Evolutionary conservation across 345 rosid species (phyloP), one percentile per base, ranked within the genome.

Genomic region (Linum tenue): DNA sequence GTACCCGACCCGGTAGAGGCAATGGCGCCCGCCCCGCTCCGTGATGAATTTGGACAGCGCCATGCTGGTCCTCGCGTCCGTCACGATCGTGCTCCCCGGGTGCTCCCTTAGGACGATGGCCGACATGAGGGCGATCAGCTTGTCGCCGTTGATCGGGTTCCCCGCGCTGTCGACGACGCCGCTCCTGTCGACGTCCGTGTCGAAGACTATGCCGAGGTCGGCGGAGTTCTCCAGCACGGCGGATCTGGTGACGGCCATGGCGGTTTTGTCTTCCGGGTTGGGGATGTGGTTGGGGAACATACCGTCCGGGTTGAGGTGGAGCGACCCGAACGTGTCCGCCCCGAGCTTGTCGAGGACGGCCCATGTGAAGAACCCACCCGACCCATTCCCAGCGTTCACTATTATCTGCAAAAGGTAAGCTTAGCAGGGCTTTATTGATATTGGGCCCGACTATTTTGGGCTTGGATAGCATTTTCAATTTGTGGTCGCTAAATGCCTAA

Each of bases 201-300:
- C 98, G 37, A 92, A 92, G 44, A 92, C 98, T 43, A 92, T 86
- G 14, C 98, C 97, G 0, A 92, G 94, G 72, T 92, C 89, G 2
- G 96, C 96, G 0, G 86, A 73, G 79, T 85, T 73, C 39, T 82
- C 75, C 0, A 88, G 80, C 69, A 92, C 98, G 16, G 97, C 85
- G 0, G 91, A 77, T 69, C 85, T 70, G 50, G 97, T 90, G n/a
- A 82, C 78, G 64, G 88, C 77, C 98, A 92, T 92, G 58, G 98
- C 96, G 39, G 73, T 85, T 66, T 85, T 75, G 82, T 90, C 95
- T 69, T 79, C 97, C 0, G 98, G 98, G 69, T 90, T 90, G 3
- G 98, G 98, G 37, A 87, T 92, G 77, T 92, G 98, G 71, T 88
- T 88, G 0, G 97, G 97, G 71, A 92, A 92, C 92, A 78, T 92